Evolutionary conservation across 345 rosid genomes (phyloP).

Genomic region (Citrus hindsii): DNA sequence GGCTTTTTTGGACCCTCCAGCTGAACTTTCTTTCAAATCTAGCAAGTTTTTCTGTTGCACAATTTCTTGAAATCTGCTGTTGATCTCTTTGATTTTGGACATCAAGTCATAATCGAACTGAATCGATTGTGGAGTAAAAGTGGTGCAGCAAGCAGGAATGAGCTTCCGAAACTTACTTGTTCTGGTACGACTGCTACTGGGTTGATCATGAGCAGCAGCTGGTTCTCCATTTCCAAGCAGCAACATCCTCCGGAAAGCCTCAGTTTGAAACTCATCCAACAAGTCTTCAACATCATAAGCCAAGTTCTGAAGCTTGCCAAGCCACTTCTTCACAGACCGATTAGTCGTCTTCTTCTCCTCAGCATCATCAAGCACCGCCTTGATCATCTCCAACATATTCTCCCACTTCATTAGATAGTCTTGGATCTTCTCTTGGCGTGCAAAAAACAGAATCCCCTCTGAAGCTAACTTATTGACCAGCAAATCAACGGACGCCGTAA

Average conservation of each 20-base stretch:
- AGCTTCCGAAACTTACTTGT: not conserved
- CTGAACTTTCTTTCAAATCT: not conserved
- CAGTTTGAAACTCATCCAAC: not conserved
- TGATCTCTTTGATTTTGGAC: not conserved
- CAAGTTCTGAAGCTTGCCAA: not conserved
- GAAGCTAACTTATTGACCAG: too few species aligned
- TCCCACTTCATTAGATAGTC: accelerated
- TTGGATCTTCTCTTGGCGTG: too few species aligned
- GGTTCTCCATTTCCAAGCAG: not conserved
- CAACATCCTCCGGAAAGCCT: not conserved
- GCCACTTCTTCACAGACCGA: not conserved
- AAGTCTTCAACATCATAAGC: not conserved
- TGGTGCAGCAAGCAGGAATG: not conserved
- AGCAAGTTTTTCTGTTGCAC: not conserved
- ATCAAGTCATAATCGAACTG: not conserved
- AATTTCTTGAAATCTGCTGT: not conserved
- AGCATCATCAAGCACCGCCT: not conserved
- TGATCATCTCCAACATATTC: not conserved
- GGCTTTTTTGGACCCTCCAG: too few species aligned
- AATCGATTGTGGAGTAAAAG: not conserved
- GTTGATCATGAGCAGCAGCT: not conserved
- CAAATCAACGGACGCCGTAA: too few species aligned
- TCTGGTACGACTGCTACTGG: not conserved
- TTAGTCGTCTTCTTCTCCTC: not conserved
- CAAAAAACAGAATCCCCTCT: too few species aligned